Evolutionary conservation across 192 early-diverging fungal genomes (phyloP).

Genomic region (Pilaira anomala): DNA sequence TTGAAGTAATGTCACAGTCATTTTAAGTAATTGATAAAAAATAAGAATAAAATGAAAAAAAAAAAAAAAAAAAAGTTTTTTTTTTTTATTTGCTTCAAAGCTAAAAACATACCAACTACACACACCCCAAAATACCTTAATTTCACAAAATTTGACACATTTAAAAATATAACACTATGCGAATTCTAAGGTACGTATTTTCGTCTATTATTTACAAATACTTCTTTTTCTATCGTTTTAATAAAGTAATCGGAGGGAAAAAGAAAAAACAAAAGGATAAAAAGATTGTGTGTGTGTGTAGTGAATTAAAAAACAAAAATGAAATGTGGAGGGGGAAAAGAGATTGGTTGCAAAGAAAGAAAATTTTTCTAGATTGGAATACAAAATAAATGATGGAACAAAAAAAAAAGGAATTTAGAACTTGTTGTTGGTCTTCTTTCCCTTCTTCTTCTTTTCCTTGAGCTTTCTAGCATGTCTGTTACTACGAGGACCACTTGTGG

Average conservation of each 20-base stretch:
- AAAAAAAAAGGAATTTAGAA: slow-evolving; percentile 9
- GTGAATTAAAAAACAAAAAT: too few relatives aligned
- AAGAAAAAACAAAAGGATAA: too few relatives aligned
- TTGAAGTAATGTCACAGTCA: slow-evolving; percentile 36
- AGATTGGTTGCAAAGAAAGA: background rate
- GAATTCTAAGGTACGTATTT: background rate
- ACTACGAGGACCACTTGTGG: slow-evolving; percentile 45
- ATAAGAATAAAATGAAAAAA: background rate
- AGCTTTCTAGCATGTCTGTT: slow-evolving; percentile 25
- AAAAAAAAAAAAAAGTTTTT: slow-evolving; percentile 6
- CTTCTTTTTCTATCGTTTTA: background rate
- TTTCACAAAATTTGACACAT: background rate
- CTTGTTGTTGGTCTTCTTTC: slow-evolving; percentile 14
- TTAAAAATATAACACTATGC: background rate
- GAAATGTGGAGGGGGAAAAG: background rate
- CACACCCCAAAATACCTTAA: background rate
- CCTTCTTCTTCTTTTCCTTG: slow-evolving; percentile 25
- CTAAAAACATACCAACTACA: background rate
- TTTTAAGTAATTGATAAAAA: too few relatives aligned
- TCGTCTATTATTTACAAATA: background rate
- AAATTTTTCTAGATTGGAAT: slow-evolving; percentile 3
- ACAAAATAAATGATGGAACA: slow-evolving; percentile 2
- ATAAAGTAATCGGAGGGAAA: too few relatives aligned
- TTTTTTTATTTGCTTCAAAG: background rate
- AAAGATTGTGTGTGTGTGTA: too few relatives aligned